Percentiles rank a stretch among this genome's conserved stretches.
These are phyloP conservation scores for Phalaenopsis equestris DNA, from an alignment of 106 monocot genomes.

Conservation along the genomic window DNA sequence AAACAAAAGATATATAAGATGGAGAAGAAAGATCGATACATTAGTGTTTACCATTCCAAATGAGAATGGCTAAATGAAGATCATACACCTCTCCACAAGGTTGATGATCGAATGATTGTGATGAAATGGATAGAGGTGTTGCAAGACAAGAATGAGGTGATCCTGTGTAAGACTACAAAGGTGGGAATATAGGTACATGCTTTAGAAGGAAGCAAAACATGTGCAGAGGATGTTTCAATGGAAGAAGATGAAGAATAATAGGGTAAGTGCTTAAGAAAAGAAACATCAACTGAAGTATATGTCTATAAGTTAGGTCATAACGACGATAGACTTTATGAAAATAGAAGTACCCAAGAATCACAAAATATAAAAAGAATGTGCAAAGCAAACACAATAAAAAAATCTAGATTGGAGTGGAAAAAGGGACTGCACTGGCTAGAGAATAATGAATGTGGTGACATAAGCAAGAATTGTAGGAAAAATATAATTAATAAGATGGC, in stretches of 20 bases:
- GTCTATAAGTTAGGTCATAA: background rate
- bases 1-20: too few species aligned
- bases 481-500: background rate
- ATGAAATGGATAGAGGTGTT: background rate
- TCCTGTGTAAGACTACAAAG: background rate
- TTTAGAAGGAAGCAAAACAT: background rate
- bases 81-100: too few species aligned
- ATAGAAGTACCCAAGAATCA: background rate
- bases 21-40: too few species aligned
- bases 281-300: background rate
- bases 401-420: background rate
- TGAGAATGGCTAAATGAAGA: too few species aligned
- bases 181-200: background rate
- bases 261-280: background rate
- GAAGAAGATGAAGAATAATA: background rate
- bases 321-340: background rate
- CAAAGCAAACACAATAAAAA: background rate
- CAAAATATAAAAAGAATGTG: background rate
- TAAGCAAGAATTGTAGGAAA: background rate
- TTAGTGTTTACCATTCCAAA: too few species aligned
- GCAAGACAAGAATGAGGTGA: background rate
- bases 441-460: background rate
- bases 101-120: too few species aligned
- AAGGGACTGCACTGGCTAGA: background rate
- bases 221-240: background rate